phyloP scores from a whole-genome alignment of 768 basidiomycete genomes.

The Rhizopogon roseolus region DNA sequence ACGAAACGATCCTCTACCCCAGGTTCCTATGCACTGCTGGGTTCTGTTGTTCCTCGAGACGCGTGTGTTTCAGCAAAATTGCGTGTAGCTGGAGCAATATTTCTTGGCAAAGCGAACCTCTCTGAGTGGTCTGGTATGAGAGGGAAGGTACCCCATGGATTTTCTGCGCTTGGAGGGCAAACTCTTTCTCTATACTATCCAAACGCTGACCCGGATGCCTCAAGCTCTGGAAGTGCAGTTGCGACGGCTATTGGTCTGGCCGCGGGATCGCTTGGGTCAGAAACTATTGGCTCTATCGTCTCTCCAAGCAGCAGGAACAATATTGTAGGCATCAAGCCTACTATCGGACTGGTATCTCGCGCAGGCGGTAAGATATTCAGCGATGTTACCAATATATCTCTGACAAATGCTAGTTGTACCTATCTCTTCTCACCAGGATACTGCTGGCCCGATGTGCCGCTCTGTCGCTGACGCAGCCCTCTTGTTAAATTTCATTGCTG shows the following conservation, averaged over 20 bases:
- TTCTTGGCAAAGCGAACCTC: conserved; percentile 40
- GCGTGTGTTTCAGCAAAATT: conserved; percentile 18
- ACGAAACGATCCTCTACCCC: background rate
- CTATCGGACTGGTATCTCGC: conserved; percentile 35
- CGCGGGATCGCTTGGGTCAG: conserved; percentile 34
- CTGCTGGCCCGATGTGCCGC: conserved; percentile 53
- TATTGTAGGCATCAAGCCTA: conserved; percentile 35
- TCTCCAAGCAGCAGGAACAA: conserved; percentile 33
- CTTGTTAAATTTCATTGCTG: conserved; percentile 49
- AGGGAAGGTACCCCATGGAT: conserved; percentile 38
- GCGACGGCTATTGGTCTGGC: conserved; percentile 32
- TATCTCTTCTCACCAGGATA: conserved; percentile 53
- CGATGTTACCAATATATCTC: background rate
- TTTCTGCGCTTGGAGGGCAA: conserved; percentile 50
- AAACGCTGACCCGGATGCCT: conserved; percentile 44
- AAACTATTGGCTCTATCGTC: conserved; percentile 41
- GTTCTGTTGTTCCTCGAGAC: conserved; percentile 24
- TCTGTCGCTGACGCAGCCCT: conserved; percentile 52
- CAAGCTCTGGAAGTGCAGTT: conserved; percentile 49
- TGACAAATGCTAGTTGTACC: conserved; percentile 40
- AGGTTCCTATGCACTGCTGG: conserved; percentile 25
- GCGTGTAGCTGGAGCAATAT: conserved; percentile 21
- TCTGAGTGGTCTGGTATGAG: conserved; percentile 46
- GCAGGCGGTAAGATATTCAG: conserved; percentile 23
- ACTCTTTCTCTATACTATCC: conserved; percentile 42